phyloP scores from a whole-genome alignment of 2,329 filamentous ascomycete genomes.

The Arachnomyces sp. region DNA sequence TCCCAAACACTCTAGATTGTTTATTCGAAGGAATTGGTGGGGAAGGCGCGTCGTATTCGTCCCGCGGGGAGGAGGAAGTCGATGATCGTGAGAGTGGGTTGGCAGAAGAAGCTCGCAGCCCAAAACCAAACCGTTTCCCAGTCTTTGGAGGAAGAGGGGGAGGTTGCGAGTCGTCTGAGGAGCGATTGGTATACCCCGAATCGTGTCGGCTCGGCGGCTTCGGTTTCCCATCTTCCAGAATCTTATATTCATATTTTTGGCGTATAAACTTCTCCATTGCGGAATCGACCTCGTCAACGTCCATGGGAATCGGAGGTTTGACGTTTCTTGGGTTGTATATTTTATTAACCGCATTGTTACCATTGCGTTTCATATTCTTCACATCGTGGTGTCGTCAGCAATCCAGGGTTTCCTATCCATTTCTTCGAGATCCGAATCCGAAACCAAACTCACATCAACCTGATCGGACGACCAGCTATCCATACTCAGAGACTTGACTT shows the following conservation, averaged over 20 bases:
- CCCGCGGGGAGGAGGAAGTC: slow-evolving; percentile 17
- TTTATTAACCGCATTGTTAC: slow-evolving; percentile 78
- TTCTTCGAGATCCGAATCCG: background rate
- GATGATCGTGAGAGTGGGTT: slow-evolving; percentile 24
- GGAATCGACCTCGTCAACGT: slow-evolving; percentile 84
- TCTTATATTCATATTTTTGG: slow-evolving; percentile 75
- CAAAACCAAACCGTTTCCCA: slow-evolving; percentile 37
- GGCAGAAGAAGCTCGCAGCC: slow-evolving; percentile 7
- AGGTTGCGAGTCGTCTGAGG: slow-evolving; percentile 55
- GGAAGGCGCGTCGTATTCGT: slow-evolving; percentile 20
- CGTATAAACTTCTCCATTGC: slow-evolving; percentile 94
- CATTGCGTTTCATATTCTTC: slow-evolving; percentile 88
- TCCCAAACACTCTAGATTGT: slow-evolving; percentile 51
- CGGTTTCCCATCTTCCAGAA: slow-evolving; percentile 40
- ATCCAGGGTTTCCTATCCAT: slow-evolving; percentile 1
- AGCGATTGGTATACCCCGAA: slow-evolving; percentile 52
- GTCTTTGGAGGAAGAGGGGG: slow-evolving; percentile 55
- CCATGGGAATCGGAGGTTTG: slow-evolving; percentile 75
- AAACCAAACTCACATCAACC: slow-evolving; percentile 64
- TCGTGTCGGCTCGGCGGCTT: slow-evolving; percentile 36
- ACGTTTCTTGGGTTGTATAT: slow-evolving; percentile 80
- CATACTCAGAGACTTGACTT: slow-evolving; percentile 98
- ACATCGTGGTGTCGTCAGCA: slow-evolving; percentile 11
- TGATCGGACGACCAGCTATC: slow-evolving; percentile 95
- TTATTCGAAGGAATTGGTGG: slow-evolving; percentile 21